phyloP scores from a whole-genome alignment of 768 basidiomycete species.

The Tulasnella sp. region DNA sequence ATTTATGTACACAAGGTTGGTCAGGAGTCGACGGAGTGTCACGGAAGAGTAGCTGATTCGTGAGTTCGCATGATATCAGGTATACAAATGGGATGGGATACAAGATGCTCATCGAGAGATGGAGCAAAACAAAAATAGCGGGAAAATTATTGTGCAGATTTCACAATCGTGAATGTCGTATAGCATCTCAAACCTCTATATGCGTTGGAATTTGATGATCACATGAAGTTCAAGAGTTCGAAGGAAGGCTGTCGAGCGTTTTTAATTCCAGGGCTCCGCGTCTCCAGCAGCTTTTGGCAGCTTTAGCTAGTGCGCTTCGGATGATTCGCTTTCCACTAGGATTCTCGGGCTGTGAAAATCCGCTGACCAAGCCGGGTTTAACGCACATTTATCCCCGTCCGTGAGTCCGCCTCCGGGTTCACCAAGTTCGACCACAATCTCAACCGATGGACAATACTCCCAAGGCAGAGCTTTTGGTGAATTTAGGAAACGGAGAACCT shows the following conservation, averaged over 20 bases:
- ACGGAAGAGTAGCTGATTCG: background rate
- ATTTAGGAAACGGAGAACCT: background rate
- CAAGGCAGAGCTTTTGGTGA: background rate
- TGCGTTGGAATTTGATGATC: no score
- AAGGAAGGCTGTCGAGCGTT: background rate
- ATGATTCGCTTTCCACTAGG: background rate
- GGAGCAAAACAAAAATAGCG: slow-evolving; percentile 57
- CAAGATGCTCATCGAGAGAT: slow-evolving; percentile 74
- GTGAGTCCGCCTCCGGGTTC: background rate
- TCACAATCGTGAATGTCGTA: background rate
- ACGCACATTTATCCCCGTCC: background rate
- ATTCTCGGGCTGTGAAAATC: background rate
- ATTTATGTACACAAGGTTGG: slow-evolving; percentile 57
- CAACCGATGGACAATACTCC: background rate
- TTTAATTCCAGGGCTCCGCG: no score
- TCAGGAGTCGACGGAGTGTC: background rate
- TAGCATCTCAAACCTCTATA: no score
- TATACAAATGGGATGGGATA: slow-evolving; percentile 71
- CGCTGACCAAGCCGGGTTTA: background rate
- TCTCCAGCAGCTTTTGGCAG: no score
- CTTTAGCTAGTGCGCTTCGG: no score
- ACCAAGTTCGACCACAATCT: background rate
- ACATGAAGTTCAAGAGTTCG: background rate
- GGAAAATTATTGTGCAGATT: slow-evolving; percentile 30
- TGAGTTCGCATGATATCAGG: slow-evolving; percentile 30